Percentiles rank a stretch among this genome's conserved stretches.
These are phyloP conservation scores for Hansenula lynferdii DNA, from an alignment of 1,139 yeast species.

Conservation along the genomic window DNA sequence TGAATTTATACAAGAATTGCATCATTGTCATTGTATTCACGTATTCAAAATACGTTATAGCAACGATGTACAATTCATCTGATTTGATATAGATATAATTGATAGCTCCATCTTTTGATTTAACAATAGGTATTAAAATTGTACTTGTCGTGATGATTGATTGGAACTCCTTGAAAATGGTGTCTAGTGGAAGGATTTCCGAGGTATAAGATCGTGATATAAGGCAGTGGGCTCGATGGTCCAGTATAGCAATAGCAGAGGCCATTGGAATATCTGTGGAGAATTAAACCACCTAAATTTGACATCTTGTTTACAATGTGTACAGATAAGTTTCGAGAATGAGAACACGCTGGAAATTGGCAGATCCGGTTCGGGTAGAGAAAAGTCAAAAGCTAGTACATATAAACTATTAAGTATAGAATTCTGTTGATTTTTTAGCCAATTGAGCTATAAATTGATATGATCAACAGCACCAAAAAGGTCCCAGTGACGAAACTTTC, in stretches of 20 bases:
- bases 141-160: no score
- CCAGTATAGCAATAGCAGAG: conserved; percentile 20
- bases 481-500: not conserved
- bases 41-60: conserved; percentile 37
- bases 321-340: no score
- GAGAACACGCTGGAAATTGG: not conserved
- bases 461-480: conserved; percentile 2
- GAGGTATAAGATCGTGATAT: conserved; percentile 16
- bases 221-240: conserved; percentile 15
- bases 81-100: conserved; percentile 53
- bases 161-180: conserved; percentile 8
- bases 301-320: not conserved
- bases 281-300: not conserved
- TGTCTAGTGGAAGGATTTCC: conserved; percentile 11
- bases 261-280: conserved; percentile 8
- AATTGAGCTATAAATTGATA: not conserved
- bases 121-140: not conserved
- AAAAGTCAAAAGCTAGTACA: not conserved
- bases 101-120: conserved; percentile 4
- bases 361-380: not conserved
- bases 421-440: not conserved
- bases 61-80: conserved; percentile 51
- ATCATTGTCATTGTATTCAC: conserved; percentile 54
- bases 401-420: not conserved
- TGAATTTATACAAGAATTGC: conserved; percentile 54